A percentile compares a stretch with the other conserved stretches of the same genome.
Evolutionary conservation across 805 yeast genomes (phyloP).

Genomic region (Candida golubevii): DNA sequence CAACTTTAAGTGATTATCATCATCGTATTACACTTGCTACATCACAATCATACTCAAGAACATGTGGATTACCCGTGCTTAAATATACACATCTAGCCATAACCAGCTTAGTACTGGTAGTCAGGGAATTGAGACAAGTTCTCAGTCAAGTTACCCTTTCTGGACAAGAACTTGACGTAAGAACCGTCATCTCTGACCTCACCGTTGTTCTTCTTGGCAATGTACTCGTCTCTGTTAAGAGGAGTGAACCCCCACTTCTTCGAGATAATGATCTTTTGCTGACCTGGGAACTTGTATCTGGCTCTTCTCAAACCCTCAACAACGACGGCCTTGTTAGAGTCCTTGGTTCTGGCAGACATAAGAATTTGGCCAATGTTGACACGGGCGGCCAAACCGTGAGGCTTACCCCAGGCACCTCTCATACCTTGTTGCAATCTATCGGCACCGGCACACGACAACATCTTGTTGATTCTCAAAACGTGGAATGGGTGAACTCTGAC

Average conservation of each 20-base stretch:
- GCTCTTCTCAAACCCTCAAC: slow-evolving; percentile 99
- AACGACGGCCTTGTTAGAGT: slow-evolving; percentile 94
- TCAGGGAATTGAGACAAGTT: slow-evolving; percentile 95
- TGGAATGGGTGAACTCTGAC: slow-evolving; percentile 99
- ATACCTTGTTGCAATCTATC: slow-evolving; percentile 99
- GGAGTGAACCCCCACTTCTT: slow-evolving; percentile 99
- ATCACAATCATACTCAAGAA: not conserved
- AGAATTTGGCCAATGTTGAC: slow-evolving; percentile 98
- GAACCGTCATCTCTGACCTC: slow-evolving; percentile 99
- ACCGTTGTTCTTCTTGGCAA: slow-evolving; percentile 90
- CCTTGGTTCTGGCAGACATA: slow-evolving; percentile 98
- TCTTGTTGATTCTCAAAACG: slow-evolving; percentile 99
- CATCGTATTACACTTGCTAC: no score
- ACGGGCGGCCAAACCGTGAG: slow-evolving; percentile 99
- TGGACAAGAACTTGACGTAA: slow-evolving; percentile 96
- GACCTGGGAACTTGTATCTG: slow-evolving; percentile 99
- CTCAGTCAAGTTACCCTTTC: slow-evolving; percentile 90
- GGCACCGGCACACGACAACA: slow-evolving; percentile 99
- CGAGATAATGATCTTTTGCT: slow-evolving; percentile 97
- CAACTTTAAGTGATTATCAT: no score
- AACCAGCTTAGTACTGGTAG: slow-evolving; percentile 52
- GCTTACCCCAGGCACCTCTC: slow-evolving; percentile 99
- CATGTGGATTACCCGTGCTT: slow-evolving; percentile 7
- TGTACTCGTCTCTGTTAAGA: slow-evolving; percentile 96
- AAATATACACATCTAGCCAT: slow-evolving; percentile 5